A percentile compares a stretch with the other conserved stretches of the same genome.
These are phyloP conservation scores for Pseudocercospora crystallina DNA, from an alignment of 2,329 filamentous ascomycete genomes.

Conservation along the genomic window DNA sequence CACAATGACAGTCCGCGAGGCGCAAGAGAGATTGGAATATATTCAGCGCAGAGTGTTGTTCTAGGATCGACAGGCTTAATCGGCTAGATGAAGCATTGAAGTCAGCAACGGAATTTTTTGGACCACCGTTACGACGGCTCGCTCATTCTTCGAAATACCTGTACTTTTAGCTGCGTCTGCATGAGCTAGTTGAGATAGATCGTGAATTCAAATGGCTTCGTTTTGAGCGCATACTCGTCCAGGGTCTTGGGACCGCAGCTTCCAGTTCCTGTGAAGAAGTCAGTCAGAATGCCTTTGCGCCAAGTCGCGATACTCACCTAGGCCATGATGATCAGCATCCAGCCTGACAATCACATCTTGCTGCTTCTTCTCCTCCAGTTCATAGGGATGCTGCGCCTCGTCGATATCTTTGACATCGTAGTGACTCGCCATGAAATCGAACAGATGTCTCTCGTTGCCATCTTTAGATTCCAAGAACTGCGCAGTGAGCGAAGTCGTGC, in stretches of 20 bases:
- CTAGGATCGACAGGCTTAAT: no score
- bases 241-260: slow-evolving; percentile 59
- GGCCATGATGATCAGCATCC: slow-evolving; percentile 62
- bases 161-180: no score
- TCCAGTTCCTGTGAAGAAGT: slow-evolving; percentile 43
- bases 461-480: slow-evolving; percentile 31
- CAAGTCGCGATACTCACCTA: slow-evolving; percentile 41
- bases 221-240: slow-evolving; percentile 41
- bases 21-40: no score
- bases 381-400: slow-evolving; percentile 62
- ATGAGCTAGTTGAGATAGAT: slow-evolving; percentile 18
- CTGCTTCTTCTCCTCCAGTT: slow-evolving; percentile 50
- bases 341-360: slow-evolving; percentile 58
- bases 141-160: no score
- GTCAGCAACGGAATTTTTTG: no score
- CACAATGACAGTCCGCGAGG: no score
- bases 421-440: slow-evolving; percentile 56
- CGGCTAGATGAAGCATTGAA: no score
- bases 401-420: slow-evolving; percentile 56
- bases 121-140: no score
- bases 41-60: no score
- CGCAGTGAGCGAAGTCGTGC: slow-evolving; percentile 20
- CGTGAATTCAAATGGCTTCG: slow-evolving; percentile 39
- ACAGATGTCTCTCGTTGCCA: slow-evolving; percentile 18
- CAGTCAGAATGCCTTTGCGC: background rate